Conservation (phyloP, 306 rosid species). For the Lupinus albus region DNA sequence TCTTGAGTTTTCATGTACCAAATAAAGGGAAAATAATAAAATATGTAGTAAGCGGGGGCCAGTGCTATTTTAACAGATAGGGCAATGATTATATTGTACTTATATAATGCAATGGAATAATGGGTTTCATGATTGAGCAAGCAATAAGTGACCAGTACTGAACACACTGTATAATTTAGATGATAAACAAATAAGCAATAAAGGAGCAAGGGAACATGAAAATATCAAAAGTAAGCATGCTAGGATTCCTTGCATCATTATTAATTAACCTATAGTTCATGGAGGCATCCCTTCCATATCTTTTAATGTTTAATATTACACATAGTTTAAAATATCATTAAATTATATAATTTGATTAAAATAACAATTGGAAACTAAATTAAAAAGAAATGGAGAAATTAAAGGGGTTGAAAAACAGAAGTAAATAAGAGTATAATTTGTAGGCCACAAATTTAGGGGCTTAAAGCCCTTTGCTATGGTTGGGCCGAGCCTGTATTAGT, state of each 20-base stretch:
- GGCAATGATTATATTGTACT: neutral
- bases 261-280: neutral
- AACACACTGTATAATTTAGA: neutral
- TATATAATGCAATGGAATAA: conserved; percentile 7
- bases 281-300: no score
- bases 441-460: no score
- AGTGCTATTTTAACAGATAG: neutral
- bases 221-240: neutral
- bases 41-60: neutral
- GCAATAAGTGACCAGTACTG: neutral
- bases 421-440: no score
- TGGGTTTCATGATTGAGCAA: neutral
- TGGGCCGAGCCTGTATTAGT: no score
- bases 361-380: no score
- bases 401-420: no score
- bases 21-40: neutral
- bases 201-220: neutral
- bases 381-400: no score
- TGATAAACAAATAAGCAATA: neutral
- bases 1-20: neutral
- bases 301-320: no score
- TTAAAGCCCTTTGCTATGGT: no score
- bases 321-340: no score
- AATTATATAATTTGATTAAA: no score
- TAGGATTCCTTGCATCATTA: neutral